Conservation (phyloP, 257 asterid species). For the Rehmannia glutinosa region DNA sequence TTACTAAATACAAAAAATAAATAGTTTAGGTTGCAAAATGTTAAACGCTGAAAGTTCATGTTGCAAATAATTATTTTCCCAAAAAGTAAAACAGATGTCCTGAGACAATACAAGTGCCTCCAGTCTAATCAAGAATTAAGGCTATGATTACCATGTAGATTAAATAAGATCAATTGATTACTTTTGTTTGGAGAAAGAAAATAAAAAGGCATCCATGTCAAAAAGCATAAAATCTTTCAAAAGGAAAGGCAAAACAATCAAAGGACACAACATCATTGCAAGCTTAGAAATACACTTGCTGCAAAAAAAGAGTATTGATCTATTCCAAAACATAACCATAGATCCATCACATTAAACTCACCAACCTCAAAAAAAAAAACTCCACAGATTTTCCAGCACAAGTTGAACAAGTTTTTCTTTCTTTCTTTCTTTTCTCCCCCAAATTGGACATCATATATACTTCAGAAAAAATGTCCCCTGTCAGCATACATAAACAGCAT, state of each 20-base stretch:
- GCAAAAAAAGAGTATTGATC: slow-evolving; percentile 1
- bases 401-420: no score
- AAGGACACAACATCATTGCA: slow-evolving; percentile 30
- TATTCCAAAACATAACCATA: neutral
- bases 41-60: no score
- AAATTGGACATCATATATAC: no score
- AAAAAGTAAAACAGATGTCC: no score
- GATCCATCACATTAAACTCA: slow-evolving; percentile 6
- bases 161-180: slow-evolving; percentile 18
- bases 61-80: no score
- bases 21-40: no score
- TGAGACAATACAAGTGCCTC: no score
- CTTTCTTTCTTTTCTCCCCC: no score
- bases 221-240: slow-evolving; percentile 16
- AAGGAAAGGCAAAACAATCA: slow-evolving; percentile 4
- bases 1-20: no score
- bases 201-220: slow-evolving; percentile 2
- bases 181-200: slow-evolving; percentile 9
- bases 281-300: neutral
- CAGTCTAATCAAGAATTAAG: slow-evolving; percentile 7
- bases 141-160: slow-evolving; percentile 26
- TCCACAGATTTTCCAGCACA: neutral
- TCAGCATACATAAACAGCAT: no score
- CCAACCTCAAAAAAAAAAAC: neutral
- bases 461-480: slow-evolving; percentile 4